Base-by-base conservation (phyloP, 495 filamentous ascomycete genomes). In the Aspergillus cristatus region DNA sequence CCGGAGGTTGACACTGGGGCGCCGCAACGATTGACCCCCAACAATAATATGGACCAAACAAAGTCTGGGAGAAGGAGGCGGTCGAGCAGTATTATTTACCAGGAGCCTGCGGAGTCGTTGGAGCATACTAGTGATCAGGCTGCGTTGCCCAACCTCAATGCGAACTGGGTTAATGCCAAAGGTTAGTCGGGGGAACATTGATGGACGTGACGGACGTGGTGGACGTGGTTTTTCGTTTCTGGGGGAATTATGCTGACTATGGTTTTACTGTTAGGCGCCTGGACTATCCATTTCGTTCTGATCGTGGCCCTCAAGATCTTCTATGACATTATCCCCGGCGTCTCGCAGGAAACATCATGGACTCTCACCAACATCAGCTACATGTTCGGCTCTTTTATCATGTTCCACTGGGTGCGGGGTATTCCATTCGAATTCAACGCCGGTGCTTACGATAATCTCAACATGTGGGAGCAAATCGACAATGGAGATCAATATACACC, bases 381-480 rank as follows among this genome's bases (percentile, higher is more conserved):
- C 72, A 97, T 96, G 89, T 79, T 88, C 64, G 90, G 86, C 57
- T 94, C 91, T 13, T 98, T 95, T 64, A 75, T 98, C 55, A 98
- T 97, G 91, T 98, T 98, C 62, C 91, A 98, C 67, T 94, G 81
- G 70, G 91, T 98, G 51, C 86, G 88, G 54, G 91, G 91, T 56
- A 86, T 97, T 36, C 91, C 91, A 12, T 98, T 98, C 63, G 91
- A 98, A 55, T 98, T 97, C 74, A 96, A 98, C 58, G 80, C 86
- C n/a, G 91, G 91, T 34, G 91, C 91, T 42, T 98, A 95, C 69
- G 91, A 98, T 64, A 96, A 97, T 57, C 74, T 97, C 47, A 97
- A 96, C 66, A 95, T 98, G 89, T 98, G 91, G 91, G 91, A 98
- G 70, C 91, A 98, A 70, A 98, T 98, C 56, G 91, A 98, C 68